Conservation (phyloP, 306 rosid species). For the Erythrophleum fordii region DNA sequence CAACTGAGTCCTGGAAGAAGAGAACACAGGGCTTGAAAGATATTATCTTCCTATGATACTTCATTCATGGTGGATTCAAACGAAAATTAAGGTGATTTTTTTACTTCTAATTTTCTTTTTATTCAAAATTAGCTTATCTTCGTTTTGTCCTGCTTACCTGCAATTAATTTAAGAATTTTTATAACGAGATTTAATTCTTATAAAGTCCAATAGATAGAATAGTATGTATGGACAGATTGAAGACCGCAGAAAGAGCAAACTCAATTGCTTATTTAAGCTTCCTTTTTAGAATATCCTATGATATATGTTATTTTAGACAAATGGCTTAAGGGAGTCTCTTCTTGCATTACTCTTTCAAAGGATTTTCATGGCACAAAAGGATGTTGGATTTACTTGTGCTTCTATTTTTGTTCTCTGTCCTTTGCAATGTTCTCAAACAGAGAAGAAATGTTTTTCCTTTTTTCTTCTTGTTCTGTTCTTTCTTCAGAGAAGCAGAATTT, state of each 20-base stretch:
- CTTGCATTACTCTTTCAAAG: neutral
- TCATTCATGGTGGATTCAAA: neutral
- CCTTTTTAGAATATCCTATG: neutral
- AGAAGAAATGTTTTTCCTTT: too few species aligned
- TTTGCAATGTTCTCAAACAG: too few species aligned
- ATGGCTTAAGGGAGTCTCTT: neutral
- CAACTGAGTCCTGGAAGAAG: neutral
- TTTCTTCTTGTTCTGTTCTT: too few species aligned
- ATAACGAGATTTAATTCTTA: neutral
- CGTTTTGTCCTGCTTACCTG: neutral
- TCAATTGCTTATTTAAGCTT: neutral
- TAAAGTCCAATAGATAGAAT: neutral
- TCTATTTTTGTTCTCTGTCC: too few species aligned
- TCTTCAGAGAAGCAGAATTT: too few species aligned
- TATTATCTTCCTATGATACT: neutral
- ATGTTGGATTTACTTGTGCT: too few species aligned
- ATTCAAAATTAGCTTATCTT: neutral
- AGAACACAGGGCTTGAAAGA: neutral
- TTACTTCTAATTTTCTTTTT: neutral
- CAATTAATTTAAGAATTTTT: neutral
- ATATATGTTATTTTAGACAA: neutral
- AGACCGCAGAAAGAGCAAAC: neutral
- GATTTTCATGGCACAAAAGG: neutral
- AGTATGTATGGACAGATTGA: neutral
- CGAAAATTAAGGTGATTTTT: neutral